phyloP scores from a whole-genome alignment of 1,284 basidiomycete species.

The Malassezia slooffiae region DNA sequence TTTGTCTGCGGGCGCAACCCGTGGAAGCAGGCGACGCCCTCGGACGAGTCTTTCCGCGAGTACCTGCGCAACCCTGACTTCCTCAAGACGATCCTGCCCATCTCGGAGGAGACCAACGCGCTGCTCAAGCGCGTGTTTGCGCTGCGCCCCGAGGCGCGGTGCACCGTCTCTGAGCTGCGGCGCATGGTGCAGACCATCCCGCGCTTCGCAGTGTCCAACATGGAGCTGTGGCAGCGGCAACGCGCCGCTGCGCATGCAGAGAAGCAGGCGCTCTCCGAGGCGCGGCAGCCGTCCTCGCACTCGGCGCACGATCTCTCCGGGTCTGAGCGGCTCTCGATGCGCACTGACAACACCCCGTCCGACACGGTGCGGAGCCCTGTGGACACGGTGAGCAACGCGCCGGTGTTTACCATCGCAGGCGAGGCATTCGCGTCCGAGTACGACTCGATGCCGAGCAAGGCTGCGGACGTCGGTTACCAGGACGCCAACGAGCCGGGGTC shows the following conservation, averaged over 20 bases:
- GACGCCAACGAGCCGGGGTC: no score
- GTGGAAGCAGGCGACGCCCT: conserved; percentile 65
- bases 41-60: conserved; percentile 60
- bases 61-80: conserved; percentile 41
- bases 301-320: no score
- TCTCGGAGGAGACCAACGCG: conserved; percentile 39
- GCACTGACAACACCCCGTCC: no score
- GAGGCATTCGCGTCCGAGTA: no score
- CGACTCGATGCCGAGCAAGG: no score
- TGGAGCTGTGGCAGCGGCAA: conserved; percentile 24
- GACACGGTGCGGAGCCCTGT: no score
- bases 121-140: conserved; percentile 43
- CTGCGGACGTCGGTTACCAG: no score
- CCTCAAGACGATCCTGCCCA: conserved; percentile 41
- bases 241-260: not conserved
- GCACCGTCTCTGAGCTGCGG: conserved; percentile 31
- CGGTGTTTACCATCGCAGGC: no score
- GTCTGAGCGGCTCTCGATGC: no score
- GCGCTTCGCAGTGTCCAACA: conserved; percentile 37
- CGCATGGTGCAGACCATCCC: conserved; percentile 28
- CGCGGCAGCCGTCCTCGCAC: no score
- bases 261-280: no score
- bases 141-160: conserved; percentile 34
- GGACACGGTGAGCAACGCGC: no score
- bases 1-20: conserved; percentile 76